Percentiles rank a stretch among this genome's conserved stretches.
phyloP scores from a whole-genome alignment of 2,329 filamentous ascomycete species.

The Cyphellophora attinorum region DNA sequence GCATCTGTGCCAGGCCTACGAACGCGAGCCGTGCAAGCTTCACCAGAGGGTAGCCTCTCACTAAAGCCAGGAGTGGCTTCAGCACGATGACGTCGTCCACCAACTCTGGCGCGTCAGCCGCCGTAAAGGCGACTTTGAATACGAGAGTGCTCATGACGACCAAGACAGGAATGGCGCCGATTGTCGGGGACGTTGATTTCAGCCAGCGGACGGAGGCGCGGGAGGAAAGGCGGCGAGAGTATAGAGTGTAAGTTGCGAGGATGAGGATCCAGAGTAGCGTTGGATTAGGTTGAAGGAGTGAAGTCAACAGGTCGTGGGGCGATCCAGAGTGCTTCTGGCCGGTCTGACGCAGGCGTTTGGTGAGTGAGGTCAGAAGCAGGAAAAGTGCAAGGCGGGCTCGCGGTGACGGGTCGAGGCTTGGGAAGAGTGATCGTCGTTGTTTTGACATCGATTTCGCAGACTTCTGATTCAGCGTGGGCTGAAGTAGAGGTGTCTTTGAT shows the following conservation, averaged over 20 bases:
- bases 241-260: slow-evolving; percentile 56
- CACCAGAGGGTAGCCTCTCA: slow-evolving; percentile 23
- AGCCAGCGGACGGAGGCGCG: slow-evolving; percentile 15
- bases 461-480: too few relatives aligned
- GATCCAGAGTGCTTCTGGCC: slow-evolving; percentile 93
- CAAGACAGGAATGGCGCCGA: slow-evolving; percentile 18
- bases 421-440: too few relatives aligned
- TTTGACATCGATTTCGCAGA: too few relatives aligned
- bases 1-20: slow-evolving; percentile 29
- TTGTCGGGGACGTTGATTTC: slow-evolving; percentile 10
- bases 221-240: slow-evolving; percentile 37
- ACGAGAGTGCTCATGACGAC: slow-evolving; percentile 52
- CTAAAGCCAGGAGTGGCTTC: slow-evolving; percentile 24
- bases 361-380: slow-evolving; percentile 54
- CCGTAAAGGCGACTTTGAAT: slow-evolving; percentile 86
- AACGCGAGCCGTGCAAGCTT: slow-evolving; percentile 44
- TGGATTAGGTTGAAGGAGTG: slow-evolving; percentile 55
- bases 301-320: slow-evolving; percentile 73
- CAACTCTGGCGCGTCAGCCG: slow-evolving; percentile 79
- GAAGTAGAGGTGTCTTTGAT: too few relatives aligned
- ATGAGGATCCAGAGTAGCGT: slow-evolving; percentile 66
- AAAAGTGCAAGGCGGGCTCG: slow-evolving; percentile 28
- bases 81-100: slow-evolving; percentile 34
- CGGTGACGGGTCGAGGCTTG: not conserved
- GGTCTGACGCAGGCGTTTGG: slow-evolving; percentile 87